These are phyloP conservation scores for Bimuria novae-zelandiae DNA, from an alignment of 2,329 filamentous ascomycete species.

Conservation along the genomic window DNA sequence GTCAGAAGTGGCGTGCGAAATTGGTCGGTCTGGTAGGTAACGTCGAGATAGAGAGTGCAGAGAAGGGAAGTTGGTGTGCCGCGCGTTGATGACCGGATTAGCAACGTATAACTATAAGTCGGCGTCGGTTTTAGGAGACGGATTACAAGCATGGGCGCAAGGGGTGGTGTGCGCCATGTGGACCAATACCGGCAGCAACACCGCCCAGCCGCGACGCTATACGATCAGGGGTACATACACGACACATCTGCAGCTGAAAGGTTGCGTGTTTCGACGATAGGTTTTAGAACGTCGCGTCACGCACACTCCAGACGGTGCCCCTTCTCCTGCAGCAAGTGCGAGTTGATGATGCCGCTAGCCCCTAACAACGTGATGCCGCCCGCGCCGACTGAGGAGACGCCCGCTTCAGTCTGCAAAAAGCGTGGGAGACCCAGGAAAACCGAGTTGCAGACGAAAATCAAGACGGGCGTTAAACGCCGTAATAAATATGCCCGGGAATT, in stretches of 20 bases:
- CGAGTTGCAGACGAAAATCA: too few species aligned
- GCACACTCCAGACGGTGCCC: slow-evolving; percentile 18
- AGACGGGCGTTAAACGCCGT: too few species aligned
- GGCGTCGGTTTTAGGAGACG: slow-evolving; percentile 17
- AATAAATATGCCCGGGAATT: too few species aligned
- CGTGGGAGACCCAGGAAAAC: too few species aligned
- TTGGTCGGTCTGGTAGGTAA: background rate
- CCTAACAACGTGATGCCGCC: too few species aligned
- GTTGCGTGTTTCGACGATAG: slow-evolving; percentile 10
- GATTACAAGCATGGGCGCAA: slow-evolving; percentile 28
- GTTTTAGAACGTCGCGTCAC: background rate
- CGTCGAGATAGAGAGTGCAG: background rate
- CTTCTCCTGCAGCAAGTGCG: slow-evolving; percentile 21
- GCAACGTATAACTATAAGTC: slow-evolving; percentile 7
- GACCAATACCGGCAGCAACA: background rate
- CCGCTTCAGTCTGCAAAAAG: too few species aligned
- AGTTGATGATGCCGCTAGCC: too few species aligned
- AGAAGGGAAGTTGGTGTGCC: background rate
- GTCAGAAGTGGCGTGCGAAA: slow-evolving; percentile 7
- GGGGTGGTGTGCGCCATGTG: background rate
- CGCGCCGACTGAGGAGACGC: too few species aligned
- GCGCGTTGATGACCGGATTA: background rate
- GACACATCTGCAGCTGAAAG: slow-evolving; percentile 5
- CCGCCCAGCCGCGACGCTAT: background rate
- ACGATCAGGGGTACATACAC: slow-evolving; percentile 1